These are phyloP conservation scores for Morella rubra DNA, from an alignment of 306 rosid species.

Conservation along the genomic window DNA sequence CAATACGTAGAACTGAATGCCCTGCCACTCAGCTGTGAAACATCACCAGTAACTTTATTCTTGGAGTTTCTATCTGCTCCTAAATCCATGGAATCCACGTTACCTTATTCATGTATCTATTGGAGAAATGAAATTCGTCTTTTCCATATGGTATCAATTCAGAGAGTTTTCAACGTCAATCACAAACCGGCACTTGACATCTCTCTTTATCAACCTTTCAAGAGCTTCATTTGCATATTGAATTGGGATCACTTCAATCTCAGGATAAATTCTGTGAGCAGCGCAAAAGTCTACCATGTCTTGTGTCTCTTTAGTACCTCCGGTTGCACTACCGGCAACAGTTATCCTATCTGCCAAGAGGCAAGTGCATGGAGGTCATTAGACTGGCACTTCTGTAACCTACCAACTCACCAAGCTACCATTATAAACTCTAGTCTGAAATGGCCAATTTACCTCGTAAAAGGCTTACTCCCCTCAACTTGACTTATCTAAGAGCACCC, in stretches of 20 bases:
- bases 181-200: conserved; percentile 78
- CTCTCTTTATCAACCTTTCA: conserved; percentile 65
- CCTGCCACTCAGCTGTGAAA: neutral
- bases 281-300: conserved; percentile 86
- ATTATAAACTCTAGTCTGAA: conserved; percentile 8
- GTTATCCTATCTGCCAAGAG: conserved; percentile 56
- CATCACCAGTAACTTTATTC: neutral
- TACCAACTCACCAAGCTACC: neutral
- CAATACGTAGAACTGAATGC: neutral
- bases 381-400: neutral
- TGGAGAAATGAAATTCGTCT: neutral
- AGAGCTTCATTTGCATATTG: conserved; percentile 81
- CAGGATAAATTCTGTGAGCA: conserved; percentile 53
- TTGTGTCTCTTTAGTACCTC: conserved; percentile 66
- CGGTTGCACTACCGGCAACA: conserved; percentile 55
- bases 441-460: conserved; percentile 44
- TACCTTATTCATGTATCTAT: neutral
- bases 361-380: conserved; percentile 5
- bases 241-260: conserved; percentile 74
- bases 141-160: conserved; percentile 31
- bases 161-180: conserved; percentile 74
- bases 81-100: neutral
- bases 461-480: conserved; percentile 63
- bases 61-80: neutral
- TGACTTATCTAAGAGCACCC: conserved; percentile 78